phyloP scores from a whole-genome alignment of 148 eudicot genomes.

The Arctostaphylos glauca region DNA sequence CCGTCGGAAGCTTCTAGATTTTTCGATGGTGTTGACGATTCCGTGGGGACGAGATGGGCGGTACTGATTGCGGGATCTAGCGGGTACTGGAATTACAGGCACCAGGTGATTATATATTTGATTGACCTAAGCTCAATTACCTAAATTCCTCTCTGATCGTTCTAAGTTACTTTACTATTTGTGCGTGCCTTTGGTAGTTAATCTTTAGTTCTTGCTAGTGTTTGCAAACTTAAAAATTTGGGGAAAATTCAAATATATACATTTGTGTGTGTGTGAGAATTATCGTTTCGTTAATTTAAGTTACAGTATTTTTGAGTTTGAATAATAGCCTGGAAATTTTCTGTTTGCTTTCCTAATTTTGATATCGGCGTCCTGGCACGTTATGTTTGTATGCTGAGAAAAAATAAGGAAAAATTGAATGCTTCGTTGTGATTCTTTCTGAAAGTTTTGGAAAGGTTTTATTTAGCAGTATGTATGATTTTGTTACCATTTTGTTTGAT shows the following conservation, averaged over 20 bases:
- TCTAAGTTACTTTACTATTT: neutral
- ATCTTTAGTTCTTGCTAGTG: neutral
- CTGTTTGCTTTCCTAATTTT: neutral
- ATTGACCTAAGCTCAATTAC: neutral
- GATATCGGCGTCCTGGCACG: neutral
- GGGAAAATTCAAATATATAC: neutral
- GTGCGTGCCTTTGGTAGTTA: neutral
- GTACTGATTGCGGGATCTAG: constrained; percentile 88
- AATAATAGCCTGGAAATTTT: neutral
- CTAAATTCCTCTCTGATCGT: neutral
- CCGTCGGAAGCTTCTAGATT: constrained; percentile 25
- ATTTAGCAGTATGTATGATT: neutral
- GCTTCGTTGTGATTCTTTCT: neutral
- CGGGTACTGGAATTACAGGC: constrained; percentile 94
- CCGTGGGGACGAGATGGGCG: constrained; percentile 85
- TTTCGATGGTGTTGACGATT: constrained; percentile 34
- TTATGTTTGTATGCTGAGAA: constrained; percentile 3
- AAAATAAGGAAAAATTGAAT: neutral
- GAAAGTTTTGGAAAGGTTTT: neutral
- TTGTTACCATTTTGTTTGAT: neutral
- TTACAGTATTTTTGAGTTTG: neutral
- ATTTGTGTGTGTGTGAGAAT: neutral
- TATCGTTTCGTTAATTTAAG: neutral
- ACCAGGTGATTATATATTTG: constrained; percentile 58
- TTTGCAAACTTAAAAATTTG: neutral